phyloP scores from a whole-genome alignment of 495 filamentous ascomycete genomes.

The Xylaria telfairii region DNA sequence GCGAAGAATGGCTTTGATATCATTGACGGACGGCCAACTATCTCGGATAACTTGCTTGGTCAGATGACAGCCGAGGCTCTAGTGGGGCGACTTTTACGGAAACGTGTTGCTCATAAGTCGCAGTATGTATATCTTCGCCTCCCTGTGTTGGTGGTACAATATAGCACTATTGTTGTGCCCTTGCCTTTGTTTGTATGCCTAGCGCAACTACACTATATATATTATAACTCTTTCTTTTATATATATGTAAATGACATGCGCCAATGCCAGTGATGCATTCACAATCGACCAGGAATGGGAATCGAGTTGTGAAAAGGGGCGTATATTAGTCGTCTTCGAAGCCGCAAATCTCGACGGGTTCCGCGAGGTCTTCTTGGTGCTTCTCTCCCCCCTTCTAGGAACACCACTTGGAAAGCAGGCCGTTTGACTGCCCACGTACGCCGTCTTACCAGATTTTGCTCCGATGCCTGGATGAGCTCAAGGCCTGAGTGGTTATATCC shows the following conservation, averaged over 20 bases:
- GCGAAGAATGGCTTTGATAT: neutral
- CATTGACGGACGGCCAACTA: neutral
- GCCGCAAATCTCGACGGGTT: neutral
- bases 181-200: no score
- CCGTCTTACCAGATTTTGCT: neutral
- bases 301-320: neutral
- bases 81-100: neutral
- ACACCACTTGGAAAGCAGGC: neutral
- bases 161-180: no score
- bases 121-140: no score
- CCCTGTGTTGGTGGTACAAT: no score
- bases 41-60: constrained; percentile 1
- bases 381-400: neutral
- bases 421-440: neutral
- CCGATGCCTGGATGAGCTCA: neutral
- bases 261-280: neutral
- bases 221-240: no score
- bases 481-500: constrained; percentile 17
- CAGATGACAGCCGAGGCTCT: constrained; percentile 10
- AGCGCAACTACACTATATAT: no score
- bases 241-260: neutral
- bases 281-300: neutral
- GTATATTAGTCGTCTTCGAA: neutral
- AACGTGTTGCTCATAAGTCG: no score
- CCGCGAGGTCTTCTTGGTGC: neutral